A percentile compares a stretch with the other conserved stretches of the same genome.
phyloP scores from a whole-genome alignment of 2,329 filamentous ascomycete genomes.

The Neodidymelliopsis sp. region DNA sequence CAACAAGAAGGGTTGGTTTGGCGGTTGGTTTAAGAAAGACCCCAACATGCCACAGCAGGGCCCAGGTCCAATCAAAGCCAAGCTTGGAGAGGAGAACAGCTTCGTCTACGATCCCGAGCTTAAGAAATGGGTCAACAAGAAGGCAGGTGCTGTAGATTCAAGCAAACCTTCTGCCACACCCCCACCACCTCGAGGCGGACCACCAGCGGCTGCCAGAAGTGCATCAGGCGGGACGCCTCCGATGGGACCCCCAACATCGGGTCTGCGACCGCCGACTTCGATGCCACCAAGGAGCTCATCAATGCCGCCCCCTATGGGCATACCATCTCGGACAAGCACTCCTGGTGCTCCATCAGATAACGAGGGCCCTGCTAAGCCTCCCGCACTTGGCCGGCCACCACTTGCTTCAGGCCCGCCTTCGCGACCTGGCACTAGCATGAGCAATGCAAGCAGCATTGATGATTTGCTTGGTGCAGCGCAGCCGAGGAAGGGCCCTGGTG shows the following conservation, averaged over 20 bases:
- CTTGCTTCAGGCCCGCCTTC: conserved; percentile 43
- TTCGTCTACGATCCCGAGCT: conserved; percentile 97
- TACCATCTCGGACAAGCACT: conserved; percentile 41
- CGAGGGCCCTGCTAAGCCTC: conserved; percentile 35
- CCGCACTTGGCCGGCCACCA: conserved; percentile 35
- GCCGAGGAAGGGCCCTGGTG: conserved; percentile 66
- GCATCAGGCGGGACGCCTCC: conserved; percentile 60
- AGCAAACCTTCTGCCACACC: conserved; percentile 68
- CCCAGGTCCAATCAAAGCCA: conserved; percentile 81
- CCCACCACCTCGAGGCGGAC: conserved; percentile 74
- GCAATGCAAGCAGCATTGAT: conserved; percentile 92
- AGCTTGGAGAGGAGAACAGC: conserved; percentile 89
- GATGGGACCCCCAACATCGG: conserved; percentile 23
- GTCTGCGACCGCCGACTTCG: conserved; percentile 27
- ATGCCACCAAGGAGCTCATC: conserved; percentile 42
- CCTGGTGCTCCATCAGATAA: conserved; percentile 42
- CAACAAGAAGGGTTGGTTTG: conserved; percentile 71
- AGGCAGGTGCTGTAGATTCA: conserved; percentile 70
- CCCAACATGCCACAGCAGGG: conserved; percentile 60
- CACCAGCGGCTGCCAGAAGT: conserved; percentile 51
- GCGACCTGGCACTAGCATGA: conserved; percentile 78
- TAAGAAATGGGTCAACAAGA: conserved; percentile 99
- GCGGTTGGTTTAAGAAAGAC: conserved; percentile 82
- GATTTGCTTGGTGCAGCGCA: conserved; percentile 82
- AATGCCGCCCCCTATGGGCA: conserved; percentile 47